Base-by-base conservation (phyloP, 352 stramenopile genomes). In the Phytopythium helicoides region DNA sequence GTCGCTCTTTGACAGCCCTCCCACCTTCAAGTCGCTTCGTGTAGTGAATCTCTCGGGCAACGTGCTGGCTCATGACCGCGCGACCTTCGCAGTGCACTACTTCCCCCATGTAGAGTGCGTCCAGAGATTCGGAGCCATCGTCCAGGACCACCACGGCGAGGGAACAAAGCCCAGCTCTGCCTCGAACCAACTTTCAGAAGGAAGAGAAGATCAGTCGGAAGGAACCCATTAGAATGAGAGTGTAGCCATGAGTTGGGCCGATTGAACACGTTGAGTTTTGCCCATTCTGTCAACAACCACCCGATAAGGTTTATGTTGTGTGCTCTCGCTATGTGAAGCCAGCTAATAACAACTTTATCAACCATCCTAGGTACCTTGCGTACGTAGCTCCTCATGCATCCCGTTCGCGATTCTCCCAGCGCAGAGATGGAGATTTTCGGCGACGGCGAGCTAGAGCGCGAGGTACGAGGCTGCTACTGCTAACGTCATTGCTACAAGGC, bases 61-160 rank as follows among this genome's bases (percentile, higher is more conserved):
- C 46, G 61, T 82, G 45, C 61, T 87, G 21, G 52, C 55, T 9
- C 74, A 77, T 16, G 77, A 90, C 34, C 81, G 79, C 22, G 41
- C 55, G 9, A 44, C 55, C 26, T 80, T 82, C 48, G 42, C 69
- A 33, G 45, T 87, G 38, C 76, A 89, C 58, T 91, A 89, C 50
- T 93, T 93, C 44, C 82, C 82, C 14, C 82, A 87, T 31, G 40
- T 91, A 10, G 72, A 91, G 51, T 90, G 82, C 68, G 76, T 93
- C 42, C 80, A 91, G 50, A 80, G 80, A 41, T 91, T 93, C 42
- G 81, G 81, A 41, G 85, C 63, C 47, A 86, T 89, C 44, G 69
- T 89, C 6, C 71, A 90, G 56, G 80, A 89, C 61, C 81, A 84
- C 28, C 76, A 88, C 42, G 74, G 81, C 52, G 74, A 87, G 40